These are phyloP conservation scores for Lodderomyces elongisporus DNA, from an alignment of 1,139 yeast genomes.

Conservation along the genomic window DNA sequence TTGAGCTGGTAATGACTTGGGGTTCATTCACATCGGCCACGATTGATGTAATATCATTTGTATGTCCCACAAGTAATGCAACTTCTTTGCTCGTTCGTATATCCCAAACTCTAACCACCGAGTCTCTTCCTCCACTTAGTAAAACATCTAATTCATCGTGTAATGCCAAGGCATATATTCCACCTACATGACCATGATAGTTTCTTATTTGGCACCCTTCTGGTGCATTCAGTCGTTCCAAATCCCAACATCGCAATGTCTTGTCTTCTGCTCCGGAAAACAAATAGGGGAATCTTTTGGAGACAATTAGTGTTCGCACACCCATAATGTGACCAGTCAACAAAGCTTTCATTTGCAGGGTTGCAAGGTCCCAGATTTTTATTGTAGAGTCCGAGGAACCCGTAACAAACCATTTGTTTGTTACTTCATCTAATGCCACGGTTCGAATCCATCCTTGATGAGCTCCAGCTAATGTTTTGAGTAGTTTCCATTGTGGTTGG, in stretches of 20 bases:
- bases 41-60: constrained; percentile 67
- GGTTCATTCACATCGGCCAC: constrained; percentile 75
- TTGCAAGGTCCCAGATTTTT: constrained; percentile 86
- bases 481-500: constrained; percentile 51
- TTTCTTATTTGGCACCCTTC: constrained; percentile 60
- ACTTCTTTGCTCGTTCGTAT: constrained; percentile 73
- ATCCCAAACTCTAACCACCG: constrained; percentile 90
- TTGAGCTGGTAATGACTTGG: constrained; percentile 76
- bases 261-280: constrained; percentile 94
- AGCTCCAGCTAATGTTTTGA: constrained; percentile 71
- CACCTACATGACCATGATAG: constrained; percentile 92
- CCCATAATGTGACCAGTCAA: constrained; percentile 91
- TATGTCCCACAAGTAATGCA: constrained; percentile 79
- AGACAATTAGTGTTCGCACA: constrained; percentile 70
- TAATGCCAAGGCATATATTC: constrained; percentile 74
- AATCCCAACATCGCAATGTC: constrained; percentile 93
- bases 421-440: constrained; percentile 70
- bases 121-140: constrained; percentile 89
- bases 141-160: constrained; percentile 86
- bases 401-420: constrained; percentile 86
- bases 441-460: constrained; percentile 92
- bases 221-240: constrained; percentile 70
- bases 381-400: constrained; percentile 88
- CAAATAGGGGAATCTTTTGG: constrained; percentile 76
- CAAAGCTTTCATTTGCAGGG: constrained; percentile 64